Evolutionary conservation across 2,329 filamentous ascomycete genomes (phyloP).

Genomic region (Alternaria longipes): DNA sequence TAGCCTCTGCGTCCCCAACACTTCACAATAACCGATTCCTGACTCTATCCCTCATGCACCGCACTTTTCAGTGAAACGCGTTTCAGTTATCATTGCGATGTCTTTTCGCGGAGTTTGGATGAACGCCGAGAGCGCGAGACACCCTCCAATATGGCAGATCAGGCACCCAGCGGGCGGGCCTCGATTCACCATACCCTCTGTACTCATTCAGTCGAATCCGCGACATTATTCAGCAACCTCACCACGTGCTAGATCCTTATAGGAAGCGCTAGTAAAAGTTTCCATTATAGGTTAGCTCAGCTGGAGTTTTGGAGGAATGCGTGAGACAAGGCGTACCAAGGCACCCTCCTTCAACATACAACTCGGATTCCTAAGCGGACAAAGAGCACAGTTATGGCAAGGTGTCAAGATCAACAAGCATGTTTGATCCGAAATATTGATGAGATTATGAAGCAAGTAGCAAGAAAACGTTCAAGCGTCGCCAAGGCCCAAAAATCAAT

Average conservation of each 20-base stretch:
- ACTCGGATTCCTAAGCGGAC: background rate
- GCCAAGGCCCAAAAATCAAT: background rate
- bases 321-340: background rate
- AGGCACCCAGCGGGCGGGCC: background rate
- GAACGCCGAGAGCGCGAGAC: background rate
- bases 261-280: background rate
- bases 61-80: too few relatives aligned
- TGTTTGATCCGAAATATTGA: background rate
- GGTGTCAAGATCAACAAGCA: background rate
- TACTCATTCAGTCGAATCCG: background rate
- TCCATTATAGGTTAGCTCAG: background rate
- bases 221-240: background rate
- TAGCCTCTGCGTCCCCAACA: background rate
- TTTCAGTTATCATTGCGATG: background rate
- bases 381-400: too few relatives aligned
- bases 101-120: background rate
- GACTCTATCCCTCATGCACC: background rate
- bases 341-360: background rate
- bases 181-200: background rate
- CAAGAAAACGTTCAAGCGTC: background rate
- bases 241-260: background rate
- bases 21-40: background rate
- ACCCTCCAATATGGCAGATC: background rate
- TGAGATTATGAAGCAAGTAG: background rate
- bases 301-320: background rate